A percentile compares a stretch with the other conserved stretches of the same genome.
These are phyloP conservation scores for Boletus reticulatus DNA, from an alignment of 768 basidiomycete species.

Conservation along the genomic window DNA sequence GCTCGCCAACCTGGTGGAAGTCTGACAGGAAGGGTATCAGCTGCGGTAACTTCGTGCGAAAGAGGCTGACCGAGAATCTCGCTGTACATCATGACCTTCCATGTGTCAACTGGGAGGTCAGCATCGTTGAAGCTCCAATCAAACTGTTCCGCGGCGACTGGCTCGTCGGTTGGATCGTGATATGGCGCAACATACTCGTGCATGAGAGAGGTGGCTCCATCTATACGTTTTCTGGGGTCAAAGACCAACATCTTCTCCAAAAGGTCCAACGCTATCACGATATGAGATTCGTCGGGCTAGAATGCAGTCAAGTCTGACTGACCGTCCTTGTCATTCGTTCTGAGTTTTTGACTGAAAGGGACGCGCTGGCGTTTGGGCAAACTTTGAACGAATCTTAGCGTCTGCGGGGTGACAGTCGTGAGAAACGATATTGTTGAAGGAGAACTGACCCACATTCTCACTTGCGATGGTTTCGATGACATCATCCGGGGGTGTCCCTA, in stretches of 20 bases:
- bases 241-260: conserved; percentile 99
- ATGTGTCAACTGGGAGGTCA: conserved; percentile 95
- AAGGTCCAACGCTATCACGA: conserved; percentile 75
- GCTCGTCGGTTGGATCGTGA: conserved; percentile 98
- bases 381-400: conserved; percentile 97
- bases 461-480: conserved; percentile 98
- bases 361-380: conserved; percentile 94
- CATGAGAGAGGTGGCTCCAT: conserved; percentile 82
- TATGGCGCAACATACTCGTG: conserved; percentile 97
- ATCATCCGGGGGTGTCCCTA: conserved; percentile 99
- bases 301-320: conserved; percentile 20
- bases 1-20: conserved; percentile 76
- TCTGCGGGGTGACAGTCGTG: conserved; percentile 48
- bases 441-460: conserved; percentile 73
- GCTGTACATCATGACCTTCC: conserved; percentile 99
- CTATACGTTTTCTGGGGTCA: conserved; percentile 96
- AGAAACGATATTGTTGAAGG: not conserved
- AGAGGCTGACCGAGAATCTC: conserved; percentile 82
- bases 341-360: conserved; percentile 92
- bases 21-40: conserved; percentile 40
- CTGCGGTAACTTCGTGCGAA: not conserved
- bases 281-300: conserved; percentile 1
- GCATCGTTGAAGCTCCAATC: conserved; percentile 99
- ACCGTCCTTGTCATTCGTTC: conserved; percentile 85
- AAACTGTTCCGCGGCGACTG: conserved; percentile 88